These are phyloP conservation scores for Blastomyces silverae DNA, from an alignment of 2,329 filamentous ascomycete species.

Conservation along the genomic window DNA sequence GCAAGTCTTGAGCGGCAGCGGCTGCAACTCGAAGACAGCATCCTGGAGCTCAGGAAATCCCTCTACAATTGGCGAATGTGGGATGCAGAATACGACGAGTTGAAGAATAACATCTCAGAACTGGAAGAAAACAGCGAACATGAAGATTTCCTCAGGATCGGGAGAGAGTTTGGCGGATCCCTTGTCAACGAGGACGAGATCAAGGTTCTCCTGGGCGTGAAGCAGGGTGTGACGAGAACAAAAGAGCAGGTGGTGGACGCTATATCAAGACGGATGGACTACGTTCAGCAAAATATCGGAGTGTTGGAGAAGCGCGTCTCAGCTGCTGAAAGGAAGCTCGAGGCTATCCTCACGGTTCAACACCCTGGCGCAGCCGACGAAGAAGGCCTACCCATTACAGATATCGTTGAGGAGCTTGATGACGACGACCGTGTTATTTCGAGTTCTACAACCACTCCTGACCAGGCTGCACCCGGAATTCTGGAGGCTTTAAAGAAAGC, in stretches of 20 bases:
- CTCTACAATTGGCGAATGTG: constrained; percentile 84
- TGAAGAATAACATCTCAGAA: constrained; percentile 71
- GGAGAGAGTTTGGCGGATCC: constrained; percentile 42
- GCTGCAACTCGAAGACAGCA: constrained; percentile 65
- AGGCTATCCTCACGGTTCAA: constrained; percentile 54
- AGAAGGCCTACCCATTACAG: constrained; percentile 70
- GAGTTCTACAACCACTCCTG: constrained; percentile 59
- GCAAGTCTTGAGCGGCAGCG: constrained; percentile 68
- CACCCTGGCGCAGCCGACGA: constrained; percentile 45
- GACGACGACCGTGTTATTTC: constrained; percentile 80
- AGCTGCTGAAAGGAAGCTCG: constrained; percentile 61
- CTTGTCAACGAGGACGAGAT: constrained; percentile 48
- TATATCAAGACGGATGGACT: constrained; percentile 73
- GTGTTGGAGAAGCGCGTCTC: constrained; percentile 68
- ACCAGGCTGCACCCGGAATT: constrained; percentile 60
- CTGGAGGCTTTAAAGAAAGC: constrained; percentile 68
- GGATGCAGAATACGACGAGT: constrained; percentile 83
- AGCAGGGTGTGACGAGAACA: constrained; percentile 43
- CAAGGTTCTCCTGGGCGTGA: constrained; percentile 47
- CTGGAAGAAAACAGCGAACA: constrained; percentile 46
- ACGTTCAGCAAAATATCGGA: constrained; percentile 73
- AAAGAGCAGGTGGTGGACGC: constrained; percentile 59
- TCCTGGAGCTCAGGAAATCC: constrained; percentile 65
- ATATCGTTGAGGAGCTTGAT: constrained; percentile 88
- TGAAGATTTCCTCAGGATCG: constrained; percentile 49